Percentiles rank a stretch among this genome's conserved stretches.
Conservation (phyloP, 345 rosid genomes). For the Populus deltoides region DNA sequence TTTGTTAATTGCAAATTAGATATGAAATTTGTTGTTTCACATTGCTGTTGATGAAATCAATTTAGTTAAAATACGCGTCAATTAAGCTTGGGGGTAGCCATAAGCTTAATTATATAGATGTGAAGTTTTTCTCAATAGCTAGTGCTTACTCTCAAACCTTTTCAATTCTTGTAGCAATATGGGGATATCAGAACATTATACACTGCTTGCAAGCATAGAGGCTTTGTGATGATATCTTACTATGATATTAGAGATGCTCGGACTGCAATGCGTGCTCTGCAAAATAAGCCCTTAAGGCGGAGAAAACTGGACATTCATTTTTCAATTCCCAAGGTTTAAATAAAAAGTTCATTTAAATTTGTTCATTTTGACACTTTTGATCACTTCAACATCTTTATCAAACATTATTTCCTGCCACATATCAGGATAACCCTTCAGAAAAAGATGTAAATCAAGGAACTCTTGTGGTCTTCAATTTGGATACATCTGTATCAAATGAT, state of each 20-base stretch:
- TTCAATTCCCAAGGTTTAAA: slow-evolving; percentile 90
- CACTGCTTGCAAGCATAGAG: slow-evolving; percentile 94
- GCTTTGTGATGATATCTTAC: slow-evolving; percentile 94
- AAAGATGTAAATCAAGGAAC: slow-evolving; percentile 96
- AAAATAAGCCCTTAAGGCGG: slow-evolving; percentile 83
- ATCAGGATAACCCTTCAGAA: slow-evolving; percentile 89
- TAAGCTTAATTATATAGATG: neutral
- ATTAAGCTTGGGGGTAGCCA: neutral
- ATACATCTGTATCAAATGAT: slow-evolving; percentile 78
- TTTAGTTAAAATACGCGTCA: neutral
- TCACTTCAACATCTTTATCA: slow-evolving; percentile 10
- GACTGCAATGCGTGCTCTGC: slow-evolving; percentile 86
- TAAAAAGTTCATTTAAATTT: neutral
- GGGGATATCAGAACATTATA: slow-evolving; percentile 91
- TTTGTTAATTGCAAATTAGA: neutral
- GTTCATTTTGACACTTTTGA: neutral
- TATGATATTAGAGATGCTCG: slow-evolving; percentile 91
- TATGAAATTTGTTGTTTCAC: neutral
- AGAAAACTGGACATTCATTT: slow-evolving; percentile 92
- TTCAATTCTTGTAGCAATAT: slow-evolving; percentile 57
- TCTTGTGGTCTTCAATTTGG: slow-evolving; percentile 88
- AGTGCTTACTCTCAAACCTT: slow-evolving; percentile 14
- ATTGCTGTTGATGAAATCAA: neutral
- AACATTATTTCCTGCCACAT: slow-evolving; percentile 12
- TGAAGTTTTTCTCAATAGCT: neutral